Percentiles rank a stretch among this genome's conserved stretches.
These are phyloP conservation scores for Austropuccinia psidii DNA, from an alignment of 1,284 basidiomycete species.

Conservation along the genomic window DNA sequence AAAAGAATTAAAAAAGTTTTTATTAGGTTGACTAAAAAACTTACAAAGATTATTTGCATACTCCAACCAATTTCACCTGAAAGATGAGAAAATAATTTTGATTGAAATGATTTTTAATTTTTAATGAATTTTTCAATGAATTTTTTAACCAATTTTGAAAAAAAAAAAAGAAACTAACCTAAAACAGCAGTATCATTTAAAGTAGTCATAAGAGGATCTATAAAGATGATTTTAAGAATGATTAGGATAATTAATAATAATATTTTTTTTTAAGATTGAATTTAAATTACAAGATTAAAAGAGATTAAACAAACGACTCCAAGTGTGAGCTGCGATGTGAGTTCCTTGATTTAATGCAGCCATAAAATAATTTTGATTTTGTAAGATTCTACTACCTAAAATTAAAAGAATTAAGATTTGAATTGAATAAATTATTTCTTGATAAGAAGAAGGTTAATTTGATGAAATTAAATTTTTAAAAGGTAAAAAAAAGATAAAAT, in stretches of 20 bases:
- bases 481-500: conserved; percentile 59
- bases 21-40: background rate
- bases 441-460: too few species aligned
- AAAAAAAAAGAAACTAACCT: background rate
- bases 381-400: conserved; percentile 51
- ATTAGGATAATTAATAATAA: background rate
- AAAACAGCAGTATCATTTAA: conserved; percentile 21
- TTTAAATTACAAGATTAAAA: background rate
- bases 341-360: conserved; percentile 38
- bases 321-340: conserved; percentile 50
- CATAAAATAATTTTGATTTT: conserved; percentile 56
- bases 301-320: conserved; percentile 51
- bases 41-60: conserved; percentile 64
- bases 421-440: too few species aligned
- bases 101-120: too few species aligned
- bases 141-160: background rate
- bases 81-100: conserved; percentile 46
- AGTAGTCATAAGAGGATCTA: conserved; percentile 37
- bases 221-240: background rate
- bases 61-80: conserved; percentile 75
- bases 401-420: too few species aligned
- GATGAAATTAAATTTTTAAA: too few species aligned
- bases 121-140: background rate
- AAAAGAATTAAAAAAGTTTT: background rate
- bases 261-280: background rate